Conservation (phyloP, 306 rosid genomes). For the Cucurbita argyrosperma region DNA sequence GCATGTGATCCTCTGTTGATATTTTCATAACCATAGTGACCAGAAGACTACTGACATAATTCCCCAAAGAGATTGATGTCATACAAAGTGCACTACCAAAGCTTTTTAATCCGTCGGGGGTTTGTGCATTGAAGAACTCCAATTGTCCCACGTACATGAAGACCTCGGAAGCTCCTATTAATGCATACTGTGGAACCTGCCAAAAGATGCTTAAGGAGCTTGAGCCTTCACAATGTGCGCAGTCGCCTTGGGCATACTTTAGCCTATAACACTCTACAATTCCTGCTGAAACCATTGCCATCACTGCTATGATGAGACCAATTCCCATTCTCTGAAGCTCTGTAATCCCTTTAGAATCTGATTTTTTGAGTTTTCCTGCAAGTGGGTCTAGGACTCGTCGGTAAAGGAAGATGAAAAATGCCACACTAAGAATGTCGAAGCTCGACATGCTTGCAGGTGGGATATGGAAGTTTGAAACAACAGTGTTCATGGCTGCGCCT, state of each 20-base stretch:
- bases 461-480: constrained; percentile 48
- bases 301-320: constrained; percentile 79
- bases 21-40: constrained; percentile 91
- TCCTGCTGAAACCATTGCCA: constrained; percentile 96
- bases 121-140: constrained; percentile 94
- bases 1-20: constrained; percentile 79
- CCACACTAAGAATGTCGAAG: constrained; percentile 88
- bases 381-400: constrained; percentile 76
- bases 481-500: constrained; percentile 93
- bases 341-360: constrained; percentile 56
- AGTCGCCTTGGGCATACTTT: constrained; percentile 47
- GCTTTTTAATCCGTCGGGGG: constrained; percentile 94
- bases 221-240: constrained; percentile 50
- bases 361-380: constrained; percentile 49
- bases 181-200: constrained; percentile 92
- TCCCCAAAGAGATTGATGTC: constrained; percentile 95
- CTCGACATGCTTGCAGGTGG: constrained; percentile 99
- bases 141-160: constrained; percentile 97
- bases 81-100: constrained; percentile 95
- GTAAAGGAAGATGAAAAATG: constrained; percentile 72
- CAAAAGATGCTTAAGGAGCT: constrained; percentile 88
- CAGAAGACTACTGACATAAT: constrained; percentile 81
- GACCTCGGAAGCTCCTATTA: constrained; percentile 95
- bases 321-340: constrained; percentile 97
- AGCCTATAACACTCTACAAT: constrained; percentile 80